Percentiles rank a stretch among this genome's conserved stretches.
phyloP scores from a whole-genome alignment of 805 yeast species.

The Dipodascus geniculatus region DNA sequence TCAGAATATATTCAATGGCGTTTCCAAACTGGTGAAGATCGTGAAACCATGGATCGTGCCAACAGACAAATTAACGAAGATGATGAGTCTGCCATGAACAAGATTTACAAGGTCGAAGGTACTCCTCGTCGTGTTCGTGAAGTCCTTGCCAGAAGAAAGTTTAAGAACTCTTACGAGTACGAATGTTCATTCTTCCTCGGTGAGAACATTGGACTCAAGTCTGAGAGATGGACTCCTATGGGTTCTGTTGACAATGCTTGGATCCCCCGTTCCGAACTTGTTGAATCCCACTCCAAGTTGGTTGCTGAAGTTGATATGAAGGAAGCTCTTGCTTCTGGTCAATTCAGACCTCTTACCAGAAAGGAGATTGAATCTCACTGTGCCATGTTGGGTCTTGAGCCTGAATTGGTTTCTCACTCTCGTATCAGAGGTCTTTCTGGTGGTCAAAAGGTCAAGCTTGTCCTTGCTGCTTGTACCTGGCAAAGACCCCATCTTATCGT shows the following conservation, averaged over 20 bases:
- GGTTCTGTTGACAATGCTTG: conserved; percentile 99
- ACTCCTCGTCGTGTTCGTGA: conserved; percentile 94
- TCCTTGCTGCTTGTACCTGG: conserved; percentile 99
- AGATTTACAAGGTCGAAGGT: conserved; percentile 98
- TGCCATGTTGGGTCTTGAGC: conserved; percentile 94
- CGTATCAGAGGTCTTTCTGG: conserved; percentile 99
- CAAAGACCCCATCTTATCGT: conserved; percentile 99
- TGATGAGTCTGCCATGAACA: conserved; percentile 98
- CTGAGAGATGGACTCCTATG: conserved; percentile 99
- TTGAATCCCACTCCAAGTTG: conserved; percentile 96
- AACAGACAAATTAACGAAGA: conserved; percentile 94
- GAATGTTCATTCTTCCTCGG: conserved; percentile 96
- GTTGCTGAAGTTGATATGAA: conserved; percentile 99
- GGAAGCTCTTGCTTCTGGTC: conserved; percentile 99
- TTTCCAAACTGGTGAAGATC: conserved; percentile 99
- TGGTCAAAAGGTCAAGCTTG: conserved; percentile 99
- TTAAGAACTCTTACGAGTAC: conserved; percentile 99
- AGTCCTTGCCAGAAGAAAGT: conserved; percentile 95
- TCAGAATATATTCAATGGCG: conserved; percentile 99
- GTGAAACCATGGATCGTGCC: conserved; percentile 99
- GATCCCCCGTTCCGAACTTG: conserved; percentile 98
- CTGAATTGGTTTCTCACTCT: conserved; percentile 98
- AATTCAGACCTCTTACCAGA: conserved; percentile 99
- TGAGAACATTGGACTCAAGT: conserved; percentile 98
- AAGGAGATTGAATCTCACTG: conserved; percentile 99